Percentiles rank a stretch among this genome's conserved stretches.
Evolutionary conservation across 495 filamentous ascomycete species (phyloP).

Genomic region (Xylaria intraflava): DNA sequence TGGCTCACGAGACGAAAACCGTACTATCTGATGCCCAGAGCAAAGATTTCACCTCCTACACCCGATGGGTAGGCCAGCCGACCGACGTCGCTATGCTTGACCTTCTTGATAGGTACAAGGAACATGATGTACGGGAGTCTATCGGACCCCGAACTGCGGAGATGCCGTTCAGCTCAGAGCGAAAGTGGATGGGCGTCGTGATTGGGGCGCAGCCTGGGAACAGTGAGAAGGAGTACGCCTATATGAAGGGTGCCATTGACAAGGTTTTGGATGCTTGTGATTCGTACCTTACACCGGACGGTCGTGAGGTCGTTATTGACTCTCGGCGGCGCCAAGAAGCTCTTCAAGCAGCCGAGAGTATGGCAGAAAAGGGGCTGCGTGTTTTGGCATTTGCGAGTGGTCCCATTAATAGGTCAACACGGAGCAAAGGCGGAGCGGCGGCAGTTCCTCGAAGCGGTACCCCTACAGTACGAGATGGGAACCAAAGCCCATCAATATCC

Average conservation of each 20-base stretch:
- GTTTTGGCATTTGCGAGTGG: constrained; percentile 92
- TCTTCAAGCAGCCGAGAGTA: constrained; percentile 73
- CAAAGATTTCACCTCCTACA: constrained; percentile 56
- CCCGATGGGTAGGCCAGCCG: constrained; percentile 92
- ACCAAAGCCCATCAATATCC: constrained; percentile 34
- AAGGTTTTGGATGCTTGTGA: constrained; percentile 80
- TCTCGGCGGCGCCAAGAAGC: constrained; percentile 66
- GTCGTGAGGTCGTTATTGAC: constrained; percentile 81
- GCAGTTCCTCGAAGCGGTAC: constrained; percentile 23
- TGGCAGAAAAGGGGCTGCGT: constrained; percentile 86
- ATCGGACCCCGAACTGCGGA: constrained; percentile 73
- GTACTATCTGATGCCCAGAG: constrained; percentile 70
- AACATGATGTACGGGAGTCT: constrained; percentile 81
- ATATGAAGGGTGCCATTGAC: constrained; percentile 93
- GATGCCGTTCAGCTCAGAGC: constrained; percentile 91
- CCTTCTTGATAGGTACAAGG: constrained; percentile 78
- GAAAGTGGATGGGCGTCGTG: constrained; percentile 98
- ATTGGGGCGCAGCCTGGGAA: constrained; percentile 55
- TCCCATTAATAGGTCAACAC: constrained; percentile 32
- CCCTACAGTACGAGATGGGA: constrained; percentile 24
- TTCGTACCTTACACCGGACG: constrained; percentile 81
- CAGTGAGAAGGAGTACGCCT: constrained; percentile 62
- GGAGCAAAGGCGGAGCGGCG: constrained; percentile 24
- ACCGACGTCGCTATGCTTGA: constrained; percentile 96
- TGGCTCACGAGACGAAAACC: constrained; percentile 65